Conservation (phyloP, 352 stramenopile genomes). For the Peronosclerospora sorghi region DNA sequence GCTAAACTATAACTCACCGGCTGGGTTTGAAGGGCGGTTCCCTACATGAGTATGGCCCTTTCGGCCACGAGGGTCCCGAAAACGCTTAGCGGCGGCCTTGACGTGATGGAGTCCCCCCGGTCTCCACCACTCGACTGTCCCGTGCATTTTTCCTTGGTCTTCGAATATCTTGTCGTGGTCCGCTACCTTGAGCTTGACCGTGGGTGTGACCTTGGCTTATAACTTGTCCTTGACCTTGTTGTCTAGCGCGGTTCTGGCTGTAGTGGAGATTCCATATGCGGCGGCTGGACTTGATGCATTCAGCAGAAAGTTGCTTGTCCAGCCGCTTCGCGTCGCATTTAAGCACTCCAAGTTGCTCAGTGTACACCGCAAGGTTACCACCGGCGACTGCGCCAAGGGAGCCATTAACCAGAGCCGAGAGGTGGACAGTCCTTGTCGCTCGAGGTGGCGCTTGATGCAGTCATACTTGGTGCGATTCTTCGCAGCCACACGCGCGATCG, state of each 20-base stretch:
- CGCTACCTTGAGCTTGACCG: too few species aligned
- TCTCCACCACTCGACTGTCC: slow-evolving; percentile 3
- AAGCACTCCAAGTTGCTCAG: too few species aligned
- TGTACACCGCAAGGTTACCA: too few species aligned
- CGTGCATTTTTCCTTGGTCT: too few species aligned
- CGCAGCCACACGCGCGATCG: not conserved
- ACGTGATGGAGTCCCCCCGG: slow-evolving; percentile 4
- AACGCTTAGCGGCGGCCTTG: slow-evolving; percentile 1
- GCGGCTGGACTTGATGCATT: too few species aligned
- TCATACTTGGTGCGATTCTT: not conserved
- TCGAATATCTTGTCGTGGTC: too few species aligned
- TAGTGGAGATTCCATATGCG: slow-evolving; percentile 3
- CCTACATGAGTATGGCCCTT: not conserved
- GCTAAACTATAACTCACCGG: not conserved
- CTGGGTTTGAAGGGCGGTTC: not conserved
- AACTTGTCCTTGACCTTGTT: not conserved
- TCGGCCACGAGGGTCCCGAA: not conserved
- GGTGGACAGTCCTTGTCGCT: slow-evolving; percentile 5
- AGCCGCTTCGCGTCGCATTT: too few species aligned
- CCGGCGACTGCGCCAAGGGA: too few species aligned
- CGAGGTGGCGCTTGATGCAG: slow-evolving; percentile 3
- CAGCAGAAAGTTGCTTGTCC: too few species aligned
- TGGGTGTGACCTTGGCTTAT: too few species aligned
- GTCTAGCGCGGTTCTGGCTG: not conserved
- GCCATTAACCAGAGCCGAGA: too few species aligned